A percentile compares a stretch with the other conserved stretches of the same genome.
Conservation (phyloP, 805 yeast species). For the Wickerhamiella alocasiicola region DNA sequence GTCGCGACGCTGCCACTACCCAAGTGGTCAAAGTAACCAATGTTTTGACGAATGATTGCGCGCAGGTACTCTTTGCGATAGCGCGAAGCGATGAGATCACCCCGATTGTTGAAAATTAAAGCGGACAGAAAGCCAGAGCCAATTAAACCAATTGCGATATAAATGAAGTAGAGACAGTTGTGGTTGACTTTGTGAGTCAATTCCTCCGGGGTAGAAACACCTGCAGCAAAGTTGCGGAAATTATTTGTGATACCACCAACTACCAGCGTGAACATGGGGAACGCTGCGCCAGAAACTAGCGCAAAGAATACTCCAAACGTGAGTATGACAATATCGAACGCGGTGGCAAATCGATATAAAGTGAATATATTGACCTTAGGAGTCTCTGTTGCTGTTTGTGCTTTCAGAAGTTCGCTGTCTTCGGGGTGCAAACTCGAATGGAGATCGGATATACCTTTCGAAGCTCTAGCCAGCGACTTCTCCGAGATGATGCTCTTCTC, state of each 20-base stretch:
- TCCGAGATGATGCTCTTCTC: too few species aligned
- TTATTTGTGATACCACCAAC: constrained; percentile 28
- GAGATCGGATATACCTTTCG: too few species aligned
- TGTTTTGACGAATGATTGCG: constrained; percentile 27
- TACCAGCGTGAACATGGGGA: constrained; percentile 29
- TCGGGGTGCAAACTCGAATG: too few species aligned
- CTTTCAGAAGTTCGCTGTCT: constrained; percentile 24
- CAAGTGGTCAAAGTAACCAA: constrained; percentile 29
- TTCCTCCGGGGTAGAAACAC: constrained; percentile 19
- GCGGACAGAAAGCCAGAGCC: constrained; percentile 23
- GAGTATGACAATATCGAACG: constrained; percentile 22
- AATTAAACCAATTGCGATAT: constrained; percentile 26
- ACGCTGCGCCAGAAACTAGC: constrained; percentile 26
- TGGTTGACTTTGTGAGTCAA: constrained; percentile 26
- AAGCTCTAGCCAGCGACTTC: too few species aligned
- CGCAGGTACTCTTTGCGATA: constrained; percentile 26
- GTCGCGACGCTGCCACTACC: constrained; percentile 31
- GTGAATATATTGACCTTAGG: constrained; percentile 14
- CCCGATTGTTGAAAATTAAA: constrained; percentile 26
- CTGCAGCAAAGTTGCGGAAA: constrained; percentile 24
- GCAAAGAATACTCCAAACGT: constrained; percentile 22
- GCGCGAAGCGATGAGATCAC: constrained; percentile 29
- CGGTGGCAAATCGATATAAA: constrained; percentile 18
- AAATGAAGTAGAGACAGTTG: constrained; percentile 28
- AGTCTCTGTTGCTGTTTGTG: constrained; percentile 19